Conservation (phyloP, 495 filamentous ascomycete genomes). For the Emericellopsis terricola region DNA sequence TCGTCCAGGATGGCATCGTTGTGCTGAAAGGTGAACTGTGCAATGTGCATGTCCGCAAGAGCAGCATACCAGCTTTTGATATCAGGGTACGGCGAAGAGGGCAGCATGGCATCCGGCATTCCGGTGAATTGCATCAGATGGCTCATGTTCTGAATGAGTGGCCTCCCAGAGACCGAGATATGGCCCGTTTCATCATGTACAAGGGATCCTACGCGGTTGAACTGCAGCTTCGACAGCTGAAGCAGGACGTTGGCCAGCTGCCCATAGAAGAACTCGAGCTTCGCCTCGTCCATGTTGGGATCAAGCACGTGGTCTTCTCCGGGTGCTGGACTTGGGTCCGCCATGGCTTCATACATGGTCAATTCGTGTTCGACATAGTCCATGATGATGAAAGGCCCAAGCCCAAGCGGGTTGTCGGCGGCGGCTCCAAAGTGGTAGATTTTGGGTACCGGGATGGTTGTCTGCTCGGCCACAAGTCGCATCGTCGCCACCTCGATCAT, state of each 20-base stretch:
- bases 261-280: conserved; percentile 14
- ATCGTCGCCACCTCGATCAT: too few species aligned
- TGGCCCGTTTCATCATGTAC: too few species aligned
- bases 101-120: too few species aligned
- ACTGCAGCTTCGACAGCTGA: conserved; percentile 14
- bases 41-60: conserved; percentile 20
- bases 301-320: conserved; percentile 11
- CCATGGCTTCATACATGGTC: conserved; percentile 13
- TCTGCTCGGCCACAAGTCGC: too few species aligned
- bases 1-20: conserved; percentile 17
- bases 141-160: too few species aligned
- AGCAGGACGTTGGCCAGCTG: conserved; percentile 18
- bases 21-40: conserved; percentile 21
- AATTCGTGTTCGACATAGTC: conserved; percentile 19
- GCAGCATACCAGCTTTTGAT: too few species aligned
- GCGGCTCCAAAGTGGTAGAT: too few species aligned
- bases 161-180: too few species aligned
- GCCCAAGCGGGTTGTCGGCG: conserved; percentile 9
- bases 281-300: conserved; percentile 10
- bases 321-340: conserved; percentile 7
- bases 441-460: too few species aligned
- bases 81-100: too few species aligned
- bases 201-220: too few species aligned
- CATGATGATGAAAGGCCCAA: conserved; percentile 31
- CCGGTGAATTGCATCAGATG: too few species aligned